These are phyloP conservation scores for Malus sylvestris DNA, from an alignment of 306 rosid genomes.

Conservation along the genomic window DNA sequence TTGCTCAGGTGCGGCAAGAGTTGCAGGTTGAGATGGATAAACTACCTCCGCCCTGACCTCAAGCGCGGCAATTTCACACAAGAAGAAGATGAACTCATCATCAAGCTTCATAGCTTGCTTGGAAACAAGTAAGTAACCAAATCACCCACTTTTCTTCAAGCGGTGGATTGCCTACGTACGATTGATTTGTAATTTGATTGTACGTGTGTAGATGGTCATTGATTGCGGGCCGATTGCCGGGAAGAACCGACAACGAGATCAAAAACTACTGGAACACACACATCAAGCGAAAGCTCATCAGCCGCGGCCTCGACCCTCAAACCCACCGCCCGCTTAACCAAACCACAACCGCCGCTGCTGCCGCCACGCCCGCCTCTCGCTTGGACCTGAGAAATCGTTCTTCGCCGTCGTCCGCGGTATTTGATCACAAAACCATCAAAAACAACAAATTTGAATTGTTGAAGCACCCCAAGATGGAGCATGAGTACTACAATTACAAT, in stretches of 20 bases:
- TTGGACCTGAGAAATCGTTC: constrained; percentile 26
- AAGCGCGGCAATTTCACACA: constrained; percentile 69
- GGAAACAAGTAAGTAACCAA: constrained; percentile 47
- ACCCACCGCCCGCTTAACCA: constrained; percentile 55
- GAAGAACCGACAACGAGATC: constrained; percentile 71
- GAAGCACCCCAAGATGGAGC: constrained; percentile 9
- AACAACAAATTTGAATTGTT: neutral
- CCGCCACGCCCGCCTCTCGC: neutral
- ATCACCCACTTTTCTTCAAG: neutral
- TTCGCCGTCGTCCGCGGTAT: constrained; percentile 2
- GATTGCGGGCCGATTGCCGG: constrained; percentile 62
- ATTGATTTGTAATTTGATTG: neutral
- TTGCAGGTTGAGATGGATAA: constrained; percentile 65
- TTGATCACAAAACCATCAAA: neutral
- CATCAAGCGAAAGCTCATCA: constrained; percentile 61
- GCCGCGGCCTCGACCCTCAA: constrained; percentile 55
- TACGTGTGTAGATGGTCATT: constrained; percentile 45
- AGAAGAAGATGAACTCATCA: constrained; percentile 60
- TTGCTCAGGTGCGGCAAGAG: constrained; percentile 72
- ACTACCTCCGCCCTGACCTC: constrained; percentile 70
- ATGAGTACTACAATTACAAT: neutral
- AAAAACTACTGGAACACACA: constrained; percentile 76
- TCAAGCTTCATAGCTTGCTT: constrained; percentile 57
- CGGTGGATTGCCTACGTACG: neutral
- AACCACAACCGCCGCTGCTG: neutral